Percentiles rank a stretch among this genome's conserved stretches.
Evolutionary conservation across 2,329 filamentous ascomycete species (phyloP).

Genomic region (Nothopassalora personata): DNA sequence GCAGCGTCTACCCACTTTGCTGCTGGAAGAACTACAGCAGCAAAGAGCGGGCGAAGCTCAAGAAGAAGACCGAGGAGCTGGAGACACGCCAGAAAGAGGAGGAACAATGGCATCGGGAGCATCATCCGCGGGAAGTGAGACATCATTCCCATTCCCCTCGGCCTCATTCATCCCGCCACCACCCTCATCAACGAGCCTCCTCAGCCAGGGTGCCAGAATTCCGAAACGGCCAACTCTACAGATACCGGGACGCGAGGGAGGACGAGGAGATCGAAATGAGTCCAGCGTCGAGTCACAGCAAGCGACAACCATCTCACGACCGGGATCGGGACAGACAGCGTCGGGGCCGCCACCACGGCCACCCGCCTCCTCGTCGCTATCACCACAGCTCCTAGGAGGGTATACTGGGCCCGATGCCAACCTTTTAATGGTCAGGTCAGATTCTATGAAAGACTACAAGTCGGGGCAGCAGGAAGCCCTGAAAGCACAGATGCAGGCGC

Average conservation of each 20-base stretch:
- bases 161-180: constrained; percentile 19
- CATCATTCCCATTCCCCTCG: constrained; percentile 27
- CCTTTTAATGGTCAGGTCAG: constrained; percentile 16
- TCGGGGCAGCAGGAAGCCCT: constrained; percentile 10
- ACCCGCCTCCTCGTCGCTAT: constrained; percentile 28
- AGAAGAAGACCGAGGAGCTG: constrained; percentile 21
- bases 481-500: constrained; percentile 10
- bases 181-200: constrained; percentile 18
- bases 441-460: constrained; percentile 14
- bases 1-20: constrained; percentile 32
- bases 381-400: constrained; percentile 32
- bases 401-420: constrained; percentile 30
- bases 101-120: constrained; percentile 21
- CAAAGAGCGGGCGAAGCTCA: constrained; percentile 27
- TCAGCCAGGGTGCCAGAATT: constrained; percentile 16
- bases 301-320: constrained; percentile 22
- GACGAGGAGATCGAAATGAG: constrained; percentile 20
- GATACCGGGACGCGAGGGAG: constrained; percentile 17
- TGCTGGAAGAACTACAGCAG: constrained; percentile 35
- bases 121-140: constrained; percentile 19
- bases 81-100: constrained; percentile 24
- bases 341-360: constrained; percentile 26
- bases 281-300: constrained; percentile 10
- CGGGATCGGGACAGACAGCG: constrained; percentile 27
- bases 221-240: constrained; percentile 19